Evolutionary conservation across 345 rosid genomes (phyloP).

Genomic region (Hypericum perforatum): DNA sequence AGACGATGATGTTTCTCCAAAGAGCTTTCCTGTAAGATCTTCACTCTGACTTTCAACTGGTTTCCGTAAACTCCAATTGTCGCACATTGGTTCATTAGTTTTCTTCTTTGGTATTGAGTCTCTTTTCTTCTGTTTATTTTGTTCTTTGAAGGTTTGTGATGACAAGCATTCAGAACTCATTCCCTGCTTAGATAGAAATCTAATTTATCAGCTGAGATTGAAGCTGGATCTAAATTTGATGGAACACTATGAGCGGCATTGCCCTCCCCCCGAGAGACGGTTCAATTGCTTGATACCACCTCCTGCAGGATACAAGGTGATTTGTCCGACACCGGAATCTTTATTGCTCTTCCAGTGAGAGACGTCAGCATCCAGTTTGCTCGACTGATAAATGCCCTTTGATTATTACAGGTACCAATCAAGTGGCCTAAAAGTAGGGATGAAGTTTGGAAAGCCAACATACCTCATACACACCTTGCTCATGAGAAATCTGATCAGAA

Average conservation of each 20-base stretch:
- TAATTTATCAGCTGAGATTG: conserved; percentile 86
- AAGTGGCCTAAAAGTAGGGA: conserved; percentile 99
- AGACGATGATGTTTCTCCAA: conserved; percentile 34
- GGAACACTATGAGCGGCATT: conserved; percentile 99
- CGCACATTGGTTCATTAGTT: neutral
- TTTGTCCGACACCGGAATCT: too few relatives aligned
- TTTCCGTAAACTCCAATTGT: neutral
- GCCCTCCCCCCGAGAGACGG: conserved; percentile 89
- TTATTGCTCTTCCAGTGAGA: too few relatives aligned
- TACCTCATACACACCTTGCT: conserved; percentile 99
- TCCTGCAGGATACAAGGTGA: conserved; percentile 88
- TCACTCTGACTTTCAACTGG: conserved; percentile 2
- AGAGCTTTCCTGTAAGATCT: conserved; percentile 76
- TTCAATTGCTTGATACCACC: conserved; percentile 98
- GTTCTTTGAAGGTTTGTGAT: conserved; percentile 70
- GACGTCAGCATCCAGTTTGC: neutral
- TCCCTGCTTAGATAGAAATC: conserved; percentile 89
- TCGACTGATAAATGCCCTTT: neutral
- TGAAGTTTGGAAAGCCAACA: conserved; percentile 97
- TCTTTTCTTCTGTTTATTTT: neutral
- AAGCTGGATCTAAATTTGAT: conserved; percentile 86
- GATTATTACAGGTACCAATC: conserved; percentile 57
- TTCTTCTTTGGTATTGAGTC: conserved; percentile 9
- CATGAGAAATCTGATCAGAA: conserved; percentile 97
- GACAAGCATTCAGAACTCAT: conserved; percentile 89